A percentile compares a stretch with the other conserved stretches of the same genome.
Evolutionary conservation across 2,329 filamentous ascomycete species (phyloP).

Genomic region (Cordyceps tenuipes): DNA sequence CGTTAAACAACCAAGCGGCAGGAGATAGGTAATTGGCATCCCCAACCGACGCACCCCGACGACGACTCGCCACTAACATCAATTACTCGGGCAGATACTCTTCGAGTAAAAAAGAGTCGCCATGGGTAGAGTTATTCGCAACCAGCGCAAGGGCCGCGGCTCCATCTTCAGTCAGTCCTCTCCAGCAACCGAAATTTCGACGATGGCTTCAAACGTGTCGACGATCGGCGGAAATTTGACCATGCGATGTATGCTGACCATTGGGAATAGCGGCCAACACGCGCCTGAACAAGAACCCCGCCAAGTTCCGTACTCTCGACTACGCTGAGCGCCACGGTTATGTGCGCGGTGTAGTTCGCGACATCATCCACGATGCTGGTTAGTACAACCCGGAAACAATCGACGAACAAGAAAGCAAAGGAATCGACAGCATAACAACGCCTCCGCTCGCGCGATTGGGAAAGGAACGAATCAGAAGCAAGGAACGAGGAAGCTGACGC

Average conservation of each 20-base stretch:
- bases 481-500: conserved; percentile 20
- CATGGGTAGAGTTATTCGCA: conserved; percentile 56
- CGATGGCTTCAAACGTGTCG: conserved; percentile 11
- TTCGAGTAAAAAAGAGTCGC: conserved; percentile 29
- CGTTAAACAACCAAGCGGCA: conserved; percentile 33
- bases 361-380: conserved; percentile 98
- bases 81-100: conserved; percentile 19
- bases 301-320: conserved; percentile 95
- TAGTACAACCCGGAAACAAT: conserved; percentile 20
- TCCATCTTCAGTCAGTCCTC: conserved; percentile 47
- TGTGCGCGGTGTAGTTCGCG: conserved; percentile 93
- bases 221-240: conserved; percentile 8
- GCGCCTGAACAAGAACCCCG: conserved; percentile 75
- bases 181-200: conserved; percentile 10
- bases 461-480: conserved; percentile 10
- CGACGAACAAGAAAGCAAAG: not conserved
- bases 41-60: conserved; percentile 13
- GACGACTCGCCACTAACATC: conserved; percentile 23
- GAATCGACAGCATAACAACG: conserved; percentile 14
- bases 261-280: conserved; percentile 59
- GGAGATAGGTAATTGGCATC: conserved; percentile 29
- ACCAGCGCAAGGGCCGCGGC: conserved; percentile 55
- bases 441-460: conserved; percentile 13
- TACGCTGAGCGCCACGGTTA: conserved; percentile 97
- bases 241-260: conserved; percentile 21